phyloP scores from a whole-genome alignment of 1,284 basidiomycete genomes.

The Lentinus polychrous region DNA sequence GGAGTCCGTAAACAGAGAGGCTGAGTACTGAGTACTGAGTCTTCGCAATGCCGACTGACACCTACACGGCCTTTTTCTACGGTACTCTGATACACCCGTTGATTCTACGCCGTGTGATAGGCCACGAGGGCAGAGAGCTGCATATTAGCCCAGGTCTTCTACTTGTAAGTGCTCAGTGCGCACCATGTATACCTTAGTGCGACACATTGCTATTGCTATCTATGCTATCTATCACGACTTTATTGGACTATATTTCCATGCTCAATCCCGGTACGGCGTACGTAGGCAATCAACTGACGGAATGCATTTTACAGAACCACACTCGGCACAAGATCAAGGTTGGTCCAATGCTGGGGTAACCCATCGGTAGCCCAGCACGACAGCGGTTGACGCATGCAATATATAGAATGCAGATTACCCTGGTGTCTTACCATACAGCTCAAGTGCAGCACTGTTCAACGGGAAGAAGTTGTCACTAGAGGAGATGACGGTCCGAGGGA shows the following conservation, averaged over 20 bases:
- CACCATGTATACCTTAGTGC: constrained; percentile 37
- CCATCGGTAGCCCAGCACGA: neutral
- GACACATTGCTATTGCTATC: constrained; percentile 34
- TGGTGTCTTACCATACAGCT: constrained; percentile 56
- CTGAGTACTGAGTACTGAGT: no score
- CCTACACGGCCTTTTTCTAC: constrained; percentile 71
- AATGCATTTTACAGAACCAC: constrained; percentile 45
- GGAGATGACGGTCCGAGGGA: constrained; percentile 60
- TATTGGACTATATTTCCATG: neutral
- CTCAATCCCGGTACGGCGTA: no score
- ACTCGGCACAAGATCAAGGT: constrained; percentile 67
- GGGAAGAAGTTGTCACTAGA: constrained; percentile 37
- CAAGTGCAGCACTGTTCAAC: constrained; percentile 36
- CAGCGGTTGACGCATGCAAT: no score
- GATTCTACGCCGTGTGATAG: constrained; percentile 47
- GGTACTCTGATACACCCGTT: constrained; percentile 61
- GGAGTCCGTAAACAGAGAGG: no score
- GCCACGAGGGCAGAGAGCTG: constrained; percentile 35
- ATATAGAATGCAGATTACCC: constrained; percentile 70
- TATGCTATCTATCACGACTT: no score
- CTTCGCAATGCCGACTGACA: no score
- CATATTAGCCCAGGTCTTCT: constrained; percentile 42
- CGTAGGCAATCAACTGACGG: constrained; percentile 31
- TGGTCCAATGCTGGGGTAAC: neutral
- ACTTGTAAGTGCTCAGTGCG: constrained; percentile 26